Evolutionary conservation across 2,329 filamentous ascomycete species (phyloP).

Genomic region (Sporothrix curviconia): DNA sequence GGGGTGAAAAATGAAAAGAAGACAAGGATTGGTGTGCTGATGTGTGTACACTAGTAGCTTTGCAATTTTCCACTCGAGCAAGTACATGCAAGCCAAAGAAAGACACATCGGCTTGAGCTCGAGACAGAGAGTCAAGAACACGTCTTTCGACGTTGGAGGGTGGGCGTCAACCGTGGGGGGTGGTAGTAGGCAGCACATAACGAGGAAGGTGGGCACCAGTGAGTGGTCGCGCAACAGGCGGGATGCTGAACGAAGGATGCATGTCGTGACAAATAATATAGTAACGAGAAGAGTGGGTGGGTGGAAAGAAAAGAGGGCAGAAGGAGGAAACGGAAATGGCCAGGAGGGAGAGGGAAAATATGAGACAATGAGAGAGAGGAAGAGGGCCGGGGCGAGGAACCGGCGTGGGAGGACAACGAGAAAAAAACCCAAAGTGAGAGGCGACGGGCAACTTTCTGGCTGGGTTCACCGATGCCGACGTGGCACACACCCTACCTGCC

Average conservation of each 20-base stretch:
- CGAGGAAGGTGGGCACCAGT: background rate
- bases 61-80: background rate
- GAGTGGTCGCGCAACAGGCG: background rate
- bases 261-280: conserved; percentile 1
- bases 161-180: background rate
- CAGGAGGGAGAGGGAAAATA: background rate
- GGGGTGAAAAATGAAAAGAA: too few species aligned
- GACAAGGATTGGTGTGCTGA: background rate
- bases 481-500: too few species aligned
- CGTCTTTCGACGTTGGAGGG: background rate
- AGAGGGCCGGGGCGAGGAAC: background rate
- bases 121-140: background rate
- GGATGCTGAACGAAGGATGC: background rate
- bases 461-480: background rate
- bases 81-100: too few species aligned
- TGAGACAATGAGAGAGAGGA: background rate
- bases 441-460: background rate
- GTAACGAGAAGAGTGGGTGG: background rate
- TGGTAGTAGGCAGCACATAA: background rate
- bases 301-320: background rate
- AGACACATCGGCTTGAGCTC: background rate
- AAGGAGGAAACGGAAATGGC: too few species aligned
- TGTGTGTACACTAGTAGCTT: conserved; percentile 4
- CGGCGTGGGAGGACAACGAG: background rate
- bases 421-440: background rate